Evolutionary conservation across 2,329 filamentous ascomycete genomes (phyloP).

Genomic region (Zarea fungicola): DNA sequence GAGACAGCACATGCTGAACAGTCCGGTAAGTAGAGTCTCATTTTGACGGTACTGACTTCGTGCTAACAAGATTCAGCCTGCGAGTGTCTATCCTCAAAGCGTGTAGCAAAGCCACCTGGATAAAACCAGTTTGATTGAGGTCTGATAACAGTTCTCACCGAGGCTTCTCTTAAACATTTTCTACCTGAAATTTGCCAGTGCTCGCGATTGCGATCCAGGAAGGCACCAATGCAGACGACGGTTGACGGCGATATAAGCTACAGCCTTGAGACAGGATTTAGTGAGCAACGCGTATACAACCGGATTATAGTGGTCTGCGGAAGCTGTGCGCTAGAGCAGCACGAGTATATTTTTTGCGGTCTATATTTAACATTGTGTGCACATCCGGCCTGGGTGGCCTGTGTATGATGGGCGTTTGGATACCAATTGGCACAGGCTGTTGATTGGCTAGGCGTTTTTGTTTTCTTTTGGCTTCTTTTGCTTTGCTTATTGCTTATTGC

Average conservation of each 20-base stretch:
- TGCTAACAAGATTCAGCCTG: slow-evolving; percentile 36
- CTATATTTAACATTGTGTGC: not conserved
- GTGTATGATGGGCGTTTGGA: slow-evolving; percentile 7
- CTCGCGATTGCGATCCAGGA: too few species aligned
- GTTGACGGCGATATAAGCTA: too few species aligned
- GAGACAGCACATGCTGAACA: slow-evolving; percentile 91
- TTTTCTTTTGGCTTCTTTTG: not conserved
- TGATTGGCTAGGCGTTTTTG: slow-evolving; percentile 10
- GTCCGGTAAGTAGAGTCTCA: slow-evolving; percentile 64
- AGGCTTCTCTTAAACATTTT: too few species aligned
- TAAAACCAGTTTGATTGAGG: too few species aligned
- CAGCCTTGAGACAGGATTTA: too few species aligned
- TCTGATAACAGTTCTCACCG: too few species aligned
- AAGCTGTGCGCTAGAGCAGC: slow-evolving; percentile 1
- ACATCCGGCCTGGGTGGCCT: not conserved
- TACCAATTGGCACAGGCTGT: slow-evolving; percentile 4
- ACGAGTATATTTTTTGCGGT: slow-evolving; percentile 5
- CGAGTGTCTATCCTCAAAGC: slow-evolving; percentile 52
- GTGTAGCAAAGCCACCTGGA: slow-evolving; percentile 31
- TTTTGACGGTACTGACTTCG: not conserved
- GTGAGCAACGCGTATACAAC: too few species aligned
- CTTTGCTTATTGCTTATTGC: too few species aligned
- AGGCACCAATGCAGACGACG: too few species aligned
- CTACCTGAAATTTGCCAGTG: too few species aligned
- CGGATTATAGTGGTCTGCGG: not conserved